Evolutionary conservation across 2,329 filamentous ascomycete species (phyloP).

Genomic region (Ceratocystis harringtonii): DNA sequence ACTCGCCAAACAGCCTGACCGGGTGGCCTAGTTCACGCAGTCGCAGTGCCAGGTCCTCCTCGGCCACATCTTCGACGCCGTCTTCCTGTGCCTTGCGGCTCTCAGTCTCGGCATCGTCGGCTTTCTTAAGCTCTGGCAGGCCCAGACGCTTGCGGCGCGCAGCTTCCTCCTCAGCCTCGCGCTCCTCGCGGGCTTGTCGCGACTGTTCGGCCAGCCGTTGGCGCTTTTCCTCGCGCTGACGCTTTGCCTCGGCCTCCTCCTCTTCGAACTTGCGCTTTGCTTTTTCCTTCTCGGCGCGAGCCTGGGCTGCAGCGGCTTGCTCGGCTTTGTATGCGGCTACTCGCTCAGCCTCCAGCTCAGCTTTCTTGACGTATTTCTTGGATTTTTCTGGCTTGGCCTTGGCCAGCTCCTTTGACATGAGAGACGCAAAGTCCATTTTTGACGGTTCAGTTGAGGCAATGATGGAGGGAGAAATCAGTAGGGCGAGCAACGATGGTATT

Average conservation of each 20-base stretch:
- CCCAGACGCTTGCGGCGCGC: slow-evolving; percentile 61
- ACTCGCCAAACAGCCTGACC: slow-evolving; percentile 64
- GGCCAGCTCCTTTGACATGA: slow-evolving; percentile 87
- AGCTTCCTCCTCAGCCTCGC: slow-evolving; percentile 58
- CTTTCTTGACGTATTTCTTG: slow-evolving; percentile 69
- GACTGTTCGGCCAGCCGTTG: slow-evolving; percentile 69
- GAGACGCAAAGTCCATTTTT: slow-evolving; percentile 82
- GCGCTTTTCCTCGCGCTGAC: slow-evolving; percentile 66
- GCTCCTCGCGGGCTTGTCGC: slow-evolving; percentile 50
- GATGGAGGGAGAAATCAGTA: neutral
- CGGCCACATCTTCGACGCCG: slow-evolving; percentile 46
- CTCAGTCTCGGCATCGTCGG: slow-evolving; percentile 27
- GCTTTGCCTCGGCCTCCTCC: slow-evolving; percentile 57
- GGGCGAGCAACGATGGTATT: neutral
- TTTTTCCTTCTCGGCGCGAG: slow-evolving; percentile 51
- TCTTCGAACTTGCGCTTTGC: slow-evolving; percentile 85
- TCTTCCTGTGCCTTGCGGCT: slow-evolving; percentile 20
- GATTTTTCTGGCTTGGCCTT: slow-evolving; percentile 49
- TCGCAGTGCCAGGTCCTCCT: slow-evolving; percentile 53
- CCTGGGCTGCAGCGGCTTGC: slow-evolving; percentile 57
- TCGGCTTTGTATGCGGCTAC: slow-evolving; percentile 67
- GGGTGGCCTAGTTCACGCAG: slow-evolving; percentile 63
- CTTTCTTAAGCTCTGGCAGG: slow-evolving; percentile 51
- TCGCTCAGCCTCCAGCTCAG: slow-evolving; percentile 72
- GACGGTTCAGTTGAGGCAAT: neutral